Evolutionary conservation across 106 monocot genomes (phyloP).

Genomic region (Dioscorea zingiberensis): DNA sequence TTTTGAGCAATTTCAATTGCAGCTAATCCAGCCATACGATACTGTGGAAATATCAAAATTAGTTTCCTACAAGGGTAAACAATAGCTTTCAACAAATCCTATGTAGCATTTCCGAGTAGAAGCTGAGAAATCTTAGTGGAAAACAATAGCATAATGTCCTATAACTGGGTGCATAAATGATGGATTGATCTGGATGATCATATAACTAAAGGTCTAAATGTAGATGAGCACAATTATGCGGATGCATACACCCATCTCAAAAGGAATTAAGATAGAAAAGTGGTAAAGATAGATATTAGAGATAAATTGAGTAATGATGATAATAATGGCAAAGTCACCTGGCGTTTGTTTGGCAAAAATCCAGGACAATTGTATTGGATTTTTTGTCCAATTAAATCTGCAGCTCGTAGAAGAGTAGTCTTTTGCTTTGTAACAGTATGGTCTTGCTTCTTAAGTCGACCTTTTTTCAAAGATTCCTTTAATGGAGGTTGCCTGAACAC

Average conservation of each 20-base stretch:
- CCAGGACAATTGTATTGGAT: slow-evolving; percentile 88
- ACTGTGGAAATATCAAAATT: slow-evolving; percentile 25
- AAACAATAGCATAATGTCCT: too few relatives aligned
- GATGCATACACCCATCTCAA: too few relatives aligned
- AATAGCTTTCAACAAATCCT: too few relatives aligned
- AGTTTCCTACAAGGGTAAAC: background rate
- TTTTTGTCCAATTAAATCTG: slow-evolving; percentile 77
- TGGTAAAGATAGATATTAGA: background rate
- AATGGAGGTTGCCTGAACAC: slow-evolving; percentile 85
- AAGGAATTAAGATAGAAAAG: too few relatives aligned
- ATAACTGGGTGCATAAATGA: too few relatives aligned
- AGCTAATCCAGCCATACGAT: slow-evolving; percentile 94
- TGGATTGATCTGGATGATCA: too few relatives aligned
- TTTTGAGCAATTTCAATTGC: slow-evolving; percentile 96
- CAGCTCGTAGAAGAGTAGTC: slow-evolving; percentile 56
- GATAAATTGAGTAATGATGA: background rate
- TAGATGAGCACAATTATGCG: too few relatives aligned
- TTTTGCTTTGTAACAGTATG: slow-evolving; percentile 64
- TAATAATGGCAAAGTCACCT: slow-evolving; percentile 36
- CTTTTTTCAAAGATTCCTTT: slow-evolving; percentile 61
- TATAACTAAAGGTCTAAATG: too few relatives aligned
- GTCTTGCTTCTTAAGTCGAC: slow-evolving; percentile 70
- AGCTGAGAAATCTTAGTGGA: too few relatives aligned
- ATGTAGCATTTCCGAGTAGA: too few relatives aligned
- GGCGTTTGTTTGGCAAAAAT: slow-evolving; percentile 83